Evolutionary conservation across 1,139 yeast species (phyloP).

Genomic region (Yarrowia galli): DNA sequence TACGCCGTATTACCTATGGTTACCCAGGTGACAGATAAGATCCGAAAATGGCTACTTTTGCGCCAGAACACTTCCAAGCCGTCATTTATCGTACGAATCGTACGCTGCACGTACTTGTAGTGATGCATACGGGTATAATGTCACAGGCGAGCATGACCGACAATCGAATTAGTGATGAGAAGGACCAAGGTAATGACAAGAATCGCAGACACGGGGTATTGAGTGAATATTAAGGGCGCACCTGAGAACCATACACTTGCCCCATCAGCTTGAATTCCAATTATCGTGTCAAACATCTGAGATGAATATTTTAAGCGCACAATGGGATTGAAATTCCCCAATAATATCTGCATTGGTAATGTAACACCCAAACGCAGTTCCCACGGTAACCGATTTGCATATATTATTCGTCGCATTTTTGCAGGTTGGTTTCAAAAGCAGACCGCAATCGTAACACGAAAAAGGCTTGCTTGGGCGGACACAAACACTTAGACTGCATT

Average conservation of each 20-base stretch:
- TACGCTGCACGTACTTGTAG: no score
- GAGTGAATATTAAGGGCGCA: neutral
- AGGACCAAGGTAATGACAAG: no score
- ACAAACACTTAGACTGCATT: neutral
- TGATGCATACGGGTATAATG: neutral
- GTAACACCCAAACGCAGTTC: conserved; percentile 11
- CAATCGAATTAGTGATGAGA: no score
- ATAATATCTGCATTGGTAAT: conserved; percentile 23
- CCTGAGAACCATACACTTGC: neutral
- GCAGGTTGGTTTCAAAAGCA: neutral
- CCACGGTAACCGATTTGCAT: neutral
- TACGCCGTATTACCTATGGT: no score
- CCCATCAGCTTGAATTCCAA: neutral
- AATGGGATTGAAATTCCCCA: conserved; percentile 11
- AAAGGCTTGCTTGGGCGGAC: neutral
- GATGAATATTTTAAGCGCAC: conserved; percentile 11
- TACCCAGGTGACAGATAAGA: neutral
- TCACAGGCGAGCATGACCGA: neutral
- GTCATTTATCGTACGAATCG: no score
- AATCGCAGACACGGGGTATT: neutral
- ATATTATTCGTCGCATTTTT: neutral
- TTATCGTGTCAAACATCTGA: neutral
- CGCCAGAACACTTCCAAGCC: no score
- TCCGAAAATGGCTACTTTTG: neutral
- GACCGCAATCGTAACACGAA: neutral